A percentile compares a stretch with the other conserved stretches of the same genome.
Conservation (phyloP, 208 protist species). For the Wallacemonas sp. region DNA sequence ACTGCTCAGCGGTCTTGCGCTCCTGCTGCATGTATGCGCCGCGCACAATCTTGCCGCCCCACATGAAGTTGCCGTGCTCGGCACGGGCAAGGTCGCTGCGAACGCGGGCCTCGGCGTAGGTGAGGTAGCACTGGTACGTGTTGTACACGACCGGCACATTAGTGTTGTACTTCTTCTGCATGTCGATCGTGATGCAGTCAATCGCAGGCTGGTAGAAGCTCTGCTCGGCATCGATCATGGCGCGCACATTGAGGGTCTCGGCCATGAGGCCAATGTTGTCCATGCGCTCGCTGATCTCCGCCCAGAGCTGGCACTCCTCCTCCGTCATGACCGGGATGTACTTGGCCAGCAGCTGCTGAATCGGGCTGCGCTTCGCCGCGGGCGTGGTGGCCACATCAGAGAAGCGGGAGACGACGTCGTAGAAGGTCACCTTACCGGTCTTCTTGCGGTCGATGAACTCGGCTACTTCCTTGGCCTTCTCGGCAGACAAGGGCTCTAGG, state of each 20-base stretch:
- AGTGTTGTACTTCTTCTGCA: constrained; percentile 93
- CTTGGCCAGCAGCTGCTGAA: constrained; percentile 60
- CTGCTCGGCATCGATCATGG: constrained; percentile 97
- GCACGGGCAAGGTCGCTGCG: constrained; percentile 88
- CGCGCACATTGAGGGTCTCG: constrained; percentile 67
- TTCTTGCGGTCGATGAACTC: constrained; percentile 67
- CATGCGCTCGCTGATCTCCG: constrained; percentile 65
- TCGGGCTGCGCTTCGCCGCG: constrained; percentile 42
- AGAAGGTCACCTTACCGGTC: constrained; percentile 83
- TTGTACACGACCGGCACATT: constrained; percentile 94
- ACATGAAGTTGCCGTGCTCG: constrained; percentile 77
- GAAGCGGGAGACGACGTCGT: constrained; percentile 27
- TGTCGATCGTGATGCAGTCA: constrained; percentile 86
- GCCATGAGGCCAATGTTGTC: constrained; percentile 73
- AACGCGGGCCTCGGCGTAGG: constrained; percentile 86
- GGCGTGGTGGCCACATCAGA: constrained; percentile 15
- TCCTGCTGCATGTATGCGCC: constrained; percentile 96
- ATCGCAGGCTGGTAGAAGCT: constrained; percentile 97
- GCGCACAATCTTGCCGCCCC: constrained; percentile 96
- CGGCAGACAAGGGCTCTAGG: constrained; percentile 41
- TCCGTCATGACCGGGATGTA: constrained; percentile 69
- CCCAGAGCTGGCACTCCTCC: constrained; percentile 80
- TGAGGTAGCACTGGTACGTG: constrained; percentile 98
- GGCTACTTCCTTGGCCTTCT: constrained; percentile 57
- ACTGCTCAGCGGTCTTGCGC: constrained; percentile 66